These are phyloP conservation scores for Penicillium longicatenatum DNA, from an alignment of 495 filamentous ascomycete species.

Conservation along the genomic window DNA sequence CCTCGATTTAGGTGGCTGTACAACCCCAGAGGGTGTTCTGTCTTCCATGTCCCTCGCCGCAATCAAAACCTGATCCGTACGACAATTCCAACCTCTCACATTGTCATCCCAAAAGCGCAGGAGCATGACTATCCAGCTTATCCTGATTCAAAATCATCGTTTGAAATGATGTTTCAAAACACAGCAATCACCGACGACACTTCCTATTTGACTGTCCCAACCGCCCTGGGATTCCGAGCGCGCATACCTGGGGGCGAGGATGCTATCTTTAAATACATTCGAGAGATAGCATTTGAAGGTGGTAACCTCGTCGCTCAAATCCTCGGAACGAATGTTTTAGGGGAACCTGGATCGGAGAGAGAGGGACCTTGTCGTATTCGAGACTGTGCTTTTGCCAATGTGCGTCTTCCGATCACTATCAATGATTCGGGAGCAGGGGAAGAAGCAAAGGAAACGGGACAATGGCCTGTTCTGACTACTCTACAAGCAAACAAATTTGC, in stretches of 20 bases:
- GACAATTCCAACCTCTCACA: constrained; percentile 71
- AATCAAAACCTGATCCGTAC: constrained; percentile 75
- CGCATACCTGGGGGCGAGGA: not conserved
- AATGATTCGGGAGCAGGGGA: not conserved
- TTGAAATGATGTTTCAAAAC: not conserved
- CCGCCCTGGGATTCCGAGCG: not conserved
- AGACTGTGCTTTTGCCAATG: not conserved
- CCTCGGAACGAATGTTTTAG: not conserved
- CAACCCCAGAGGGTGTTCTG: constrained; percentile 73
- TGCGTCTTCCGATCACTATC: not conserved
- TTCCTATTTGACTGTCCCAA: not conserved
- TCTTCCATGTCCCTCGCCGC: constrained; percentile 72
- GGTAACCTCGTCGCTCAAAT: not conserved
- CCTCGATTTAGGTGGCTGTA: constrained; percentile 67
- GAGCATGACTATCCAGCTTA: not conserved
- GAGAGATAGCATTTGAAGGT: not conserved
- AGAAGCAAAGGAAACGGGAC: not conserved
- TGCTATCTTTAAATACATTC: not conserved
- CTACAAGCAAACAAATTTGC: not conserved
- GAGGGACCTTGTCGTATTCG: not conserved
- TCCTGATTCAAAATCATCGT: not conserved
- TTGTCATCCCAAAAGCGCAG: constrained; percentile 44
- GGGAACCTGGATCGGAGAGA: not conserved
- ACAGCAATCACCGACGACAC: not conserved
- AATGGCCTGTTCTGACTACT: not conserved